phyloP scores from a whole-genome alignment of 2,329 filamentous ascomycete genomes.

The Xylariaceae sp. region DNA sequence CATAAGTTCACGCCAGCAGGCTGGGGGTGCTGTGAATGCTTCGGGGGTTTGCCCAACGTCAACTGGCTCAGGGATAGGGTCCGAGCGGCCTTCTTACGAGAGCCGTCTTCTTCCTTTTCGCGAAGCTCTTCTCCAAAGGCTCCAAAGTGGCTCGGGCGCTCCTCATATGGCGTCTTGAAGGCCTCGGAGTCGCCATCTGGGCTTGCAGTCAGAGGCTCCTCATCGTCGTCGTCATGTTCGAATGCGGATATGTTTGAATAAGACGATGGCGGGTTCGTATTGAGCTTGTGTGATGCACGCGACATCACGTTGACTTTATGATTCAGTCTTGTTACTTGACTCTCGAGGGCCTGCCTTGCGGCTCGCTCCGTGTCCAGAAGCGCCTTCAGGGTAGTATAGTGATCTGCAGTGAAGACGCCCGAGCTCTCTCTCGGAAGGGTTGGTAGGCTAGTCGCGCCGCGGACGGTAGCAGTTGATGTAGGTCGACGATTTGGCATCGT shows the following conservation, averaged over 20 bases:
- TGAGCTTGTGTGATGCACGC: slow-evolving; percentile 31
- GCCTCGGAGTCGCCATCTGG: slow-evolving; percentile 38
- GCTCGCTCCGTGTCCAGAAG: slow-evolving; percentile 55
- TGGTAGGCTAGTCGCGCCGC: slow-evolving; percentile 42
- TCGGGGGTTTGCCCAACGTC: slow-evolving; percentile 39
- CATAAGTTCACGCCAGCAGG: slow-evolving; percentile 24
- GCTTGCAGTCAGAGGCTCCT: slow-evolving; percentile 20
- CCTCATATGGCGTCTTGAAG: slow-evolving; percentile 50
- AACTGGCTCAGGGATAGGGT: slow-evolving; percentile 62
- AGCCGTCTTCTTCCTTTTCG: slow-evolving; percentile 30
- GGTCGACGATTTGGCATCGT: slow-evolving; percentile 30
- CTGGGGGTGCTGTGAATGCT: slow-evolving; percentile 14
- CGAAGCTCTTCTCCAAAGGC: slow-evolving; percentile 39
- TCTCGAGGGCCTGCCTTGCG: slow-evolving; percentile 51
- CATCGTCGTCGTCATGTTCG: slow-evolving; percentile 37
- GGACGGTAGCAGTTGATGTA: slow-evolving; percentile 43
- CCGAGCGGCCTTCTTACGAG: slow-evolving; percentile 49
- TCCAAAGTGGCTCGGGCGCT: slow-evolving; percentile 33
- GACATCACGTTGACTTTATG: slow-evolving; percentile 45
- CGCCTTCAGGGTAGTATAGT: slow-evolving; percentile 45
- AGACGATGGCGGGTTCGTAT: slow-evolving; percentile 30
- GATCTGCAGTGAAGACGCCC: slow-evolving; percentile 32
- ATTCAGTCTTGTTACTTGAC: slow-evolving; percentile 49
- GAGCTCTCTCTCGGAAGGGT: slow-evolving; percentile 29
- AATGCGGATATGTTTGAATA: slow-evolving; percentile 35